Base-by-base conservation (phyloP, 2,329 filamentous ascomycete species). In the Hypoxylon sp. region DNA sequence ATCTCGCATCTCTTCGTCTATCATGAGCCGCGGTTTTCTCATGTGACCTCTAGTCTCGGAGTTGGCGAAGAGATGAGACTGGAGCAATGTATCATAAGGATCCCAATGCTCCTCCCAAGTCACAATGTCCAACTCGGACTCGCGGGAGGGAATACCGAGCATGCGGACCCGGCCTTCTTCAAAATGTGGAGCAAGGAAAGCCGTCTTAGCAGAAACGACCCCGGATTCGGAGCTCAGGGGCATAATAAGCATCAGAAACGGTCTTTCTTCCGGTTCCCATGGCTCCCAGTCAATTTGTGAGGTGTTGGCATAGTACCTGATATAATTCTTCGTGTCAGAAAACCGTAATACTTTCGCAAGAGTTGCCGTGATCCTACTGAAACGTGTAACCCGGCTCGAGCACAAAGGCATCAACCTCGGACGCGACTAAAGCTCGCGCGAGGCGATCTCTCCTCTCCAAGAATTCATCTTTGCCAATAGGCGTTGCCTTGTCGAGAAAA, bases 51-150 rank as follows among this genome's bases (percentile, higher is more conserved):
- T 41, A 51, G 12, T 4, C 12, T 25, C 25, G 16, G 41, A 52
- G 9, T 55, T 25, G 9, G 65, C 63, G 32, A 84, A 83, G 1
- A 84, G 75, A 6, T 73, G 78, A 0, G 82, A 84, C 23, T 81
- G 67, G 11, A 81, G 76, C 16, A 90, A 78, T 0, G 85, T 89
- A 0, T 75, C 75, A 73, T 89, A 90, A 0, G 87, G 87, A 73
- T 89, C 82, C 87, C 87, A 89, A 68, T 89, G 87, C 70, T 90
- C 88, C 74, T 90, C 87, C 82, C 88, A 90, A 0, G 81, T 79
- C 12, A 90, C 80, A 39, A 88, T 84, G 9, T 84, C 80, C 5
- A 90, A 78, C 14, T 82, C 78, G 2, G 80, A 74, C 1, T 81
- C 76, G 4, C 81, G 81, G 0, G 82, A 82, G 0, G 88, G 87